Evolutionary conservation across 2,329 filamentous ascomycete genomes (phyloP), one percentile per base, ranked within the genome.

Genomic region (Sclerotinia spermophila): DNA sequence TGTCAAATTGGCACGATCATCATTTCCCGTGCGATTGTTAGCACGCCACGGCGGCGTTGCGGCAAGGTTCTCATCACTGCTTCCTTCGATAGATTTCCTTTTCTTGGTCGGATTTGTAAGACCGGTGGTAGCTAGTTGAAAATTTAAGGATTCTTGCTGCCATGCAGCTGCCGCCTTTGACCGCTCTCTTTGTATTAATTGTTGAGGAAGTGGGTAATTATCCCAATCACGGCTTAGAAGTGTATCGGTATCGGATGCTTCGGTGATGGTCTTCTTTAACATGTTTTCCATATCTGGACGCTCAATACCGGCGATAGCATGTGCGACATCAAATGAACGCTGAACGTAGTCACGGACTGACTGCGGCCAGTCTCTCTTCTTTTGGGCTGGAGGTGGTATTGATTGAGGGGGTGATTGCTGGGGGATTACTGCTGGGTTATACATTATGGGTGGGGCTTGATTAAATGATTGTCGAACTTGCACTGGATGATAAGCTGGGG

Each of bases 311-410:
- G 86, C 77, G 73, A 92, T 86, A 74, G 89, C 83, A 79, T 94
- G 92, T 71, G 89, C 87, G 38, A 89, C 87, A 66, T 92, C 89
- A 79, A 98, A 98, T 38, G 94, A 94, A 78, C 94, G 90, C 78
- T 94, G 91, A 44, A 98, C 95, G 82, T 97, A 98, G 75, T 86
- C 85, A 76, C 94, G 92, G 72, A 98, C 93, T n/a, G 90, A 87
- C 58, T 87, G 84, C 44, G 94, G 90, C 90, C 93, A 98, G 76
- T 91, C 88, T 77, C 91, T 89, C 83, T 91, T 80, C 73, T 78
- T 79, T 80, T 85, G 84, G 80, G 75, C 72, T 79, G 75, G 59
- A 78, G 73, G 72, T 76, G 74, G 71, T 79, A 75, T 71, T 71
- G 75, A 75, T 71, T 78, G 71, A 67, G 74, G 72, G 42, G 72